Evolutionary conservation across 1,139 yeast genomes (phyloP).

Genomic region (Blastobotrys illinoisensis): DNA sequence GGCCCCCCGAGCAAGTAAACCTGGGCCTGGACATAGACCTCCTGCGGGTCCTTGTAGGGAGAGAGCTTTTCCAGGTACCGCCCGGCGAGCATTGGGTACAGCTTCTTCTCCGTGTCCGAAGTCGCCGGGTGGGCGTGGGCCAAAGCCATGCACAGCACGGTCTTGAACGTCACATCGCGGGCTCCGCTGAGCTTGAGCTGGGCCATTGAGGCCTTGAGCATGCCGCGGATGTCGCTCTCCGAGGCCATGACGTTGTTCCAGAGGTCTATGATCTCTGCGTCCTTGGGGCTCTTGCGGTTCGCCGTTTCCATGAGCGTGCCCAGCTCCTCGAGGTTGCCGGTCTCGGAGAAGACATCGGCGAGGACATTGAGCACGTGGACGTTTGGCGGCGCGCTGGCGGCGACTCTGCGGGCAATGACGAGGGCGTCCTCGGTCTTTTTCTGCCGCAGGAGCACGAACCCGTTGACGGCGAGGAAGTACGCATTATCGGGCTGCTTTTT

Average conservation of each 20-base stretch:
- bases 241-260: conserved; percentile 34
- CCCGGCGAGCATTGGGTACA: conserved; percentile 54
- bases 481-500: conserved; percentile 51
- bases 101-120: conserved; percentile 38
- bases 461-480: conserved; percentile 47
- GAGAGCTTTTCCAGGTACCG: conserved; percentile 45
- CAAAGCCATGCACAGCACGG: conserved; percentile 35
- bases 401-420: conserved; percentile 39
- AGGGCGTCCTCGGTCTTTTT: conserved; percentile 45
- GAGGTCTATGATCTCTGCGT: conserved; percentile 34
- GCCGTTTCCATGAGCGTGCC: conserved; percentile 50
- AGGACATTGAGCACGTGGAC: conserved; percentile 47
- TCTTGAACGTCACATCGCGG: conserved; percentile 42
- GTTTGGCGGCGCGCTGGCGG: conserved; percentile 49
- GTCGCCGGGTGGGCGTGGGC: conserved; percentile 22
- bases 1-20: conserved; percentile 38
- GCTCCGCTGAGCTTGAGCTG: conserved; percentile 27
- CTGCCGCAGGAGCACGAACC: conserved; percentile 39
- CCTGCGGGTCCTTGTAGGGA: conserved; percentile 51
- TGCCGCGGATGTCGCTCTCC: conserved; percentile 28
- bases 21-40: conserved; percentile 49
- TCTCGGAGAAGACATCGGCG: conserved; percentile 18
- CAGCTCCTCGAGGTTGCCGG: conserved; percentile 39
- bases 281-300: conserved; percentile 47
- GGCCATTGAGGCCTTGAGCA: conserved; percentile 34